Evolutionary conservation across 768 basidiomycete genomes (phyloP), one percentile per base, ranked within the genome.

Genomic region (Strobilomyces echinocephalus): DNA sequence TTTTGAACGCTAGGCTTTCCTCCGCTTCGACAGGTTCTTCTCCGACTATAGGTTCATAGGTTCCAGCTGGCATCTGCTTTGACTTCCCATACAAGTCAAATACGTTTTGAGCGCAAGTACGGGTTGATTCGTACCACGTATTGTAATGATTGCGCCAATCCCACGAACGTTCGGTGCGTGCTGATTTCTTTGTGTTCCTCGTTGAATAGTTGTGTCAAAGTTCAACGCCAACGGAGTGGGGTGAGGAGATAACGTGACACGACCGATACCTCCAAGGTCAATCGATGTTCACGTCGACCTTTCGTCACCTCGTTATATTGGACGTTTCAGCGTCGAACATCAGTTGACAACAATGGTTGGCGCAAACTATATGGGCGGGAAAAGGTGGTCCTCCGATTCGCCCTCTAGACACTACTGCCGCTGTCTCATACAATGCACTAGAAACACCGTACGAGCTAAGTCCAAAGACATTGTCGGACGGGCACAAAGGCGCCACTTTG

Each of bases 341-440:
- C 24, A 24, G 24, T 10, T 46, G n/a, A 21, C 18, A 21, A 50
- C 24, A 45, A 85, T 86, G 84, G 70, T 71, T 20, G 85, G 86
- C 7, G 86, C 84, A 30, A 88, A 88, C 60, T 88, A 87, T 56
- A 87, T 85, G 84, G 86, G 86, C 21, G 86, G 86, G 12, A 84
- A 80, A 71, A 76, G 83, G 85, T 30, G 30, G 9, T 6, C 30
- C 30, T 83, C 45, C 34, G 67, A 18, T 49, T 52, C 15, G 39
- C 21, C 21, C 36, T 33, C 35, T 30, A 40, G 30, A 14, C 21
- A n/a, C 18, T 39, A 39, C 18, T 50, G 8, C n/a, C 12, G n/a
- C 21, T 1, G 10, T 41, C 49, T 8, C 28, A 47, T 18, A 26
- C 34, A 26, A 34, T 16, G 43, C 39, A 10, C 36, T 52, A 88